These are phyloP conservation scores for Aurifilum marmelostoma DNA, from an alignment of 2,329 filamentous ascomycete species.

Conservation along the genomic window DNA sequence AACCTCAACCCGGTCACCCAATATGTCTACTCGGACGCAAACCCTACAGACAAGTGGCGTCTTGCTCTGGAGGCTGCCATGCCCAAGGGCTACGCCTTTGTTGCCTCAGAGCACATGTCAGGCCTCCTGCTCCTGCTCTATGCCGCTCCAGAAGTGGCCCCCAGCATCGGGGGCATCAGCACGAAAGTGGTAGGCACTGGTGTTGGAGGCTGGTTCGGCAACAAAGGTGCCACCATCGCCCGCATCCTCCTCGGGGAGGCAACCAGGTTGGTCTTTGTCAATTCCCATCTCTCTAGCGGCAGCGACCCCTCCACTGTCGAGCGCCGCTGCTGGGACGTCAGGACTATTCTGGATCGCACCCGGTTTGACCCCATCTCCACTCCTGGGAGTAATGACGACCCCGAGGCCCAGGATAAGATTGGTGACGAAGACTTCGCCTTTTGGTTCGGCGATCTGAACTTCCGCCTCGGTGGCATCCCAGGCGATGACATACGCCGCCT, in stretches of 20 bases:
- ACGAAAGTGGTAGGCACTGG: constrained; percentile 86
- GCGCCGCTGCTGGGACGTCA: constrained; percentile 85
- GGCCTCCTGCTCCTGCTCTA: constrained; percentile 85
- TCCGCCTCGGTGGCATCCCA: constrained; percentile 83
- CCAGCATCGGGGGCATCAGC: constrained; percentile 79
- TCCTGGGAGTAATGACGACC: constrained; percentile 56
- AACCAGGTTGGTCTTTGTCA: constrained; percentile 85
- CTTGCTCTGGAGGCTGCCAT: constrained; percentile 72
- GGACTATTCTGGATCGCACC: constrained; percentile 75
- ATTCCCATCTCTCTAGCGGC: constrained; percentile 89
- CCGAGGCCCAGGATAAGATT: constrained; percentile 70
- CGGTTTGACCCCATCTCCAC: constrained; percentile 76
- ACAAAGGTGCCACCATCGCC: constrained; percentile 87
- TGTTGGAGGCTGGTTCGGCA: constrained; percentile 89
- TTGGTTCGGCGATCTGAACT: constrained; percentile 97
- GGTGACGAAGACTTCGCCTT: constrained; percentile 93
- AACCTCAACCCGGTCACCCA: constrained; percentile 81
- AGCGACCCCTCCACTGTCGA: constrained; percentile 77
- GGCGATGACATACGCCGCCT: constrained; percentile 88
- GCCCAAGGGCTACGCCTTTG: constrained; percentile 74
- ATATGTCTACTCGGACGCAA: constrained; percentile 76
- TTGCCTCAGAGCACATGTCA: constrained; percentile 83
- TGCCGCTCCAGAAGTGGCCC: constrained; percentile 74
- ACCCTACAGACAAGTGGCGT: constrained; percentile 78
- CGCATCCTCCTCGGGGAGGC: constrained; percentile 87